Evolutionary conservation across 2,329 filamentous ascomycete species (phyloP).

Genomic region (Talaromyces sp.): DNA sequence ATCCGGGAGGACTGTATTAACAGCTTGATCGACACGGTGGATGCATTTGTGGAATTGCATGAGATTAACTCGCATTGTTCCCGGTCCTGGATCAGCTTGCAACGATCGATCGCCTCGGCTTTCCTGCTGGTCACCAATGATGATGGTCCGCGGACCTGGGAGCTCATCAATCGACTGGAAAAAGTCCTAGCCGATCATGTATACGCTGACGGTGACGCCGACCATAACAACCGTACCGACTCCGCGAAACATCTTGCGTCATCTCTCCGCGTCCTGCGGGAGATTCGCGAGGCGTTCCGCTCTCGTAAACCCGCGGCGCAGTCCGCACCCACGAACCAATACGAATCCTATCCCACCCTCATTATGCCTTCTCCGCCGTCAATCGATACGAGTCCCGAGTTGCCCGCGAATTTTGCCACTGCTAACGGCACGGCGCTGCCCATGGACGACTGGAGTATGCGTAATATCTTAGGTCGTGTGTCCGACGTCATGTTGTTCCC

Average conservation of each 20-base stretch:
- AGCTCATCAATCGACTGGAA: slow-evolving; percentile 34
- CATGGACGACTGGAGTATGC: slow-evolving; percentile 31
- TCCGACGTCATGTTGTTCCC: slow-evolving; percentile 42
- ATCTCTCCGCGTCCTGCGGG: slow-evolving; percentile 36
- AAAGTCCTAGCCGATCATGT: slow-evolving; percentile 36
- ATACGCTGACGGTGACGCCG: slow-evolving; percentile 26
- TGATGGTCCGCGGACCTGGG: slow-evolving; percentile 30
- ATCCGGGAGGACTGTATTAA: slow-evolving; percentile 57
- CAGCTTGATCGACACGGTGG: slow-evolving; percentile 56
- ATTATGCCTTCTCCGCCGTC: slow-evolving; percentile 20
- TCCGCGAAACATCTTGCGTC: slow-evolving; percentile 38
- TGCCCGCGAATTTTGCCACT: slow-evolving; percentile 5
- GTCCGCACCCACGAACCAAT: neutral
- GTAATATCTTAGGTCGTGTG: slow-evolving; percentile 36
- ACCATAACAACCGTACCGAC: slow-evolving; percentile 34
- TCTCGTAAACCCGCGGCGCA: slow-evolving; percentile 11
- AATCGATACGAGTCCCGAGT: slow-evolving; percentile 8
- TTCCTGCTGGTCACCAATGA: slow-evolving; percentile 41
- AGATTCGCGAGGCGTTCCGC: slow-evolving; percentile 34
- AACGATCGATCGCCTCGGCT: slow-evolving; percentile 45
- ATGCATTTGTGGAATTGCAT: slow-evolving; percentile 59
- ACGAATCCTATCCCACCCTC: slow-evolving; percentile 10
- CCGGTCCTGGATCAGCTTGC: slow-evolving; percentile 47
- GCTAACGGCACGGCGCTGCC: slow-evolving; percentile 1
- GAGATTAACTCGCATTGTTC: slow-evolving; percentile 39